phyloP scores from a whole-genome alignment of 148 eudicot species.

The Silene uniflora region DNA sequence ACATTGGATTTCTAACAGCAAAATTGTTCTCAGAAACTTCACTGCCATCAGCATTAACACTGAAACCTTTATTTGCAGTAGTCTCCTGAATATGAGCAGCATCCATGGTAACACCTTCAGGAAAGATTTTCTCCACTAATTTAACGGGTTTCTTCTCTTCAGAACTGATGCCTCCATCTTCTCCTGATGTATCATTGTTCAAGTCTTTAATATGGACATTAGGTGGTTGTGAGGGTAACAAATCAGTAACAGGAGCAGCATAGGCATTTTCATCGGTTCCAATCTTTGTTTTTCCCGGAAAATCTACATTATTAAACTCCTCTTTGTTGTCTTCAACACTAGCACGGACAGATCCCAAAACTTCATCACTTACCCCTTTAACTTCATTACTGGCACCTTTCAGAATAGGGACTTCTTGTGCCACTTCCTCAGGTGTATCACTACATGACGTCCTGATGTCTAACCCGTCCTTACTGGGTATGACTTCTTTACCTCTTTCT shows the following conservation, averaged over 20 bases:
- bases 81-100: constrained; percentile 21
- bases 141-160: constrained; percentile 14
- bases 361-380: constrained; percentile 16
- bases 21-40: constrained; percentile 13
- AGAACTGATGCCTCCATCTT: constrained; percentile 1
- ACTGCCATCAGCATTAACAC: constrained; percentile 14
- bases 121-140: constrained; percentile 4
- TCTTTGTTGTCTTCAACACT: constrained; percentile 23
- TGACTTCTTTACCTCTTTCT: constrained; percentile 18
- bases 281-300: constrained; percentile 13
- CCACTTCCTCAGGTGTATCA: constrained; percentile 22
- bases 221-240: neutral
- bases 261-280: constrained; percentile 14
- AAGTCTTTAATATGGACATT: constrained; percentile 16
- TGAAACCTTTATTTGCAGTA: constrained; percentile 16
- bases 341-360: constrained; percentile 14
- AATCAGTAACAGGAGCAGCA: constrained; percentile 24
- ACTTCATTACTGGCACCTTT: constrained; percentile 15
- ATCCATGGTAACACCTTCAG: constrained; percentile 17
- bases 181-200: constrained; percentile 16
- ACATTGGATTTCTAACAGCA: neutral
- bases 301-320: constrained; percentile 17
- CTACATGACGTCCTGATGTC: constrained; percentile 4
- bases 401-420: constrained; percentile 18
- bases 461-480: neutral